Evolutionary conservation across 202 grass and related monocot species (phyloP).

Genomic region (Bolboschoenoplectus hybrid): DNA sequence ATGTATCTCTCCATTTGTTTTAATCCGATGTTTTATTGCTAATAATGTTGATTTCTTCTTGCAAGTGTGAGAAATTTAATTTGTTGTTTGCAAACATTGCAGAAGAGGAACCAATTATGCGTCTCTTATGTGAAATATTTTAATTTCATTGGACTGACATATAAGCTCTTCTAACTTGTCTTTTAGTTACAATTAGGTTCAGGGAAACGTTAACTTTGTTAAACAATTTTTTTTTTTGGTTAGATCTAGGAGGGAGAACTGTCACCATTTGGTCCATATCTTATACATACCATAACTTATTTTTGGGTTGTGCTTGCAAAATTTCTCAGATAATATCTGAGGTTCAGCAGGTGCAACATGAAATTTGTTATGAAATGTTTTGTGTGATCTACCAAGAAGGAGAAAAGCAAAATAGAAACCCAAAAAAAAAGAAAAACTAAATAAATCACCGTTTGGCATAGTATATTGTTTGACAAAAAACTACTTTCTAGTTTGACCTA

Average conservation of each 20-base stretch:
- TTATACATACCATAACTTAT: neutral
- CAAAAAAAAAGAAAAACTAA: neutral
- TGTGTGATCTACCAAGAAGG: neutral
- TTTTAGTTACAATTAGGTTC: no score
- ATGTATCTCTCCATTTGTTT: neutral
- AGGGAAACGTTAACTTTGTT: neutral
- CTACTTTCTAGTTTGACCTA: neutral
- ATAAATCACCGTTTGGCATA: neutral
- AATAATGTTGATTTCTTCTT: constrained; percentile 10
- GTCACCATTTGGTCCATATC: neutral
- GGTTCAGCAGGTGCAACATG: neutral
- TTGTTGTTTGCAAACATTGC: constrained; percentile 9
- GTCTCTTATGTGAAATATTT: neutral
- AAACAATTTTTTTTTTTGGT: neutral
- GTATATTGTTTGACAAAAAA: neutral
- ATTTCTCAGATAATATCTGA: neutral
- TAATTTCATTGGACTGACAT: neutral
- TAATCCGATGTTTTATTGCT: neutral
- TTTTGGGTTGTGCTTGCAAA: neutral
- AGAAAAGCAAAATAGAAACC: neutral
- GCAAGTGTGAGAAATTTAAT: neutral
- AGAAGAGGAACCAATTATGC: neutral
- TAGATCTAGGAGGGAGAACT: no score
- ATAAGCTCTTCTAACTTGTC: neutral
- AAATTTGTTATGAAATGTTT: constrained; percentile 17